Conservation (phyloP, 2,329 filamentous ascomycete species). For the Myriosclerotinia scirpicola region DNA sequence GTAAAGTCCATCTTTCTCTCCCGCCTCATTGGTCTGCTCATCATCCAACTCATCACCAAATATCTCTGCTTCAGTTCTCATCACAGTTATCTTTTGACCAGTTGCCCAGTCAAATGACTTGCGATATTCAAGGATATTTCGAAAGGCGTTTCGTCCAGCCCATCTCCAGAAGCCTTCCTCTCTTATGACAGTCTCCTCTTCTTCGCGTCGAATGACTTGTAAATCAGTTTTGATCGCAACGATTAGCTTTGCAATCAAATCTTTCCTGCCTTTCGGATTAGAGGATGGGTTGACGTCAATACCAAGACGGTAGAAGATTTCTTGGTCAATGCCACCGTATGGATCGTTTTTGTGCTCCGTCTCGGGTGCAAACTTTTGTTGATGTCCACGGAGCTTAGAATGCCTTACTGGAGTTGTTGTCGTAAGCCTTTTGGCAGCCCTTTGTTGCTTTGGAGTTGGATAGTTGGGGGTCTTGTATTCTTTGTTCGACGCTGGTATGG, state of each 20-base stretch:
- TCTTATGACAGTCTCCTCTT: slow-evolving; percentile 33
- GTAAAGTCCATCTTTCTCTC: not conserved
- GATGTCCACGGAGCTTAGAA: slow-evolving; percentile 28
- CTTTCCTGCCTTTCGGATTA: slow-evolving; percentile 34
- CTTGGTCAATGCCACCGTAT: slow-evolving; percentile 33
- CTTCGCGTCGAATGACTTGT: slow-evolving; percentile 34
- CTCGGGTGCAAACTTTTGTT: slow-evolving; percentile 29
- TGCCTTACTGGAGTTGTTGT: slow-evolving; percentile 28
- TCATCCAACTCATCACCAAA: slow-evolving; percentile 5
- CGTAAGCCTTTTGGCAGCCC: slow-evolving; percentile 29
- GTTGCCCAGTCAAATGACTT: slow-evolving; percentile 38
- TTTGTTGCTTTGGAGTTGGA: slow-evolving; percentile 37
- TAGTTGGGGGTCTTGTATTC: slow-evolving; percentile 26
- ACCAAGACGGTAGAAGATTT: slow-evolving; percentile 37
- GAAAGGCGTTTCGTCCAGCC: slow-evolving; percentile 35
- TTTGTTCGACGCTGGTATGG: slow-evolving; percentile 13
- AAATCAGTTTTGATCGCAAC: slow-evolving; percentile 36
- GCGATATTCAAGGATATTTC: slow-evolving; percentile 31
- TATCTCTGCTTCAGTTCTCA: slow-evolving; percentile 9
- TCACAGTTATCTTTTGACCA: slow-evolving; percentile 33
- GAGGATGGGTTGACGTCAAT: slow-evolving; percentile 32
- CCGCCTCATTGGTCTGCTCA: not conserved
- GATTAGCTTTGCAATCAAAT: slow-evolving; percentile 35
- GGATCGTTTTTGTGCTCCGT: slow-evolving; percentile 23
- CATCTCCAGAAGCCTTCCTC: slow-evolving; percentile 40